These are phyloP conservation scores for Rhododendron henanense DNA, from an alignment of 148 eudicot species.

Conservation along the genomic window DNA sequence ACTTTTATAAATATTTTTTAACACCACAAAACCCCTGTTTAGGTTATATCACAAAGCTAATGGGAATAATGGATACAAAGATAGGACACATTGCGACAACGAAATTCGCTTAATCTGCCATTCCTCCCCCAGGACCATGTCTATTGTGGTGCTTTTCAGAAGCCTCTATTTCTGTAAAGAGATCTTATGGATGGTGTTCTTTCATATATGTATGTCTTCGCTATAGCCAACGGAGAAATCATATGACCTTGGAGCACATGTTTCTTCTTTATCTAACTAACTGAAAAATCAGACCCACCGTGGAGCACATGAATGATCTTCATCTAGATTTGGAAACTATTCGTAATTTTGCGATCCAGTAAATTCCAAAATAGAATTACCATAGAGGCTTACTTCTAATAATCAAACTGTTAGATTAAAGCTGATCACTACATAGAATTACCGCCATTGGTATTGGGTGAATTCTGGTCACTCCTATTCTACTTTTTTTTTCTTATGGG, in stretches of 20 bases:
- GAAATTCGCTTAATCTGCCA: not conserved
- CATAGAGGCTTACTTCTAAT: not conserved
- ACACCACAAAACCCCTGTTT: not conserved
- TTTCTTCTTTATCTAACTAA: not conserved
- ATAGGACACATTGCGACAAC: not conserved
- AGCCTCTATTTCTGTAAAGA: not conserved
- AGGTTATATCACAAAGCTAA: not conserved
- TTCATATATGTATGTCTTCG: not conserved
- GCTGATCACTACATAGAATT: not conserved
- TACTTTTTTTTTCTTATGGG: not conserved
- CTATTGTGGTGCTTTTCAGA: not conserved
- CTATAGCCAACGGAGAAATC: not conserved
- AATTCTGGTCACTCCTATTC: not conserved
- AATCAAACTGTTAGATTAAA: not conserved
- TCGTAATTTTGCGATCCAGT: not conserved
- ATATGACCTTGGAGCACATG: not conserved
- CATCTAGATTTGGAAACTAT: not conserved
- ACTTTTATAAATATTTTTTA: not conserved
- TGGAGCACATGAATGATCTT: not conserved
- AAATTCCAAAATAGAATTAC: not conserved
- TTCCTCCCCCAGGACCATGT: not conserved
- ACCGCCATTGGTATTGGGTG: not conserved
- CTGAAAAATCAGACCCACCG: not conserved
- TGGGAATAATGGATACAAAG: not conserved
- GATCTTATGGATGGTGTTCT: not conserved